Evolutionary conservation across 768 basidiomycete genomes (phyloP).

Genomic region (Guyanaporus albipodus): DNA sequence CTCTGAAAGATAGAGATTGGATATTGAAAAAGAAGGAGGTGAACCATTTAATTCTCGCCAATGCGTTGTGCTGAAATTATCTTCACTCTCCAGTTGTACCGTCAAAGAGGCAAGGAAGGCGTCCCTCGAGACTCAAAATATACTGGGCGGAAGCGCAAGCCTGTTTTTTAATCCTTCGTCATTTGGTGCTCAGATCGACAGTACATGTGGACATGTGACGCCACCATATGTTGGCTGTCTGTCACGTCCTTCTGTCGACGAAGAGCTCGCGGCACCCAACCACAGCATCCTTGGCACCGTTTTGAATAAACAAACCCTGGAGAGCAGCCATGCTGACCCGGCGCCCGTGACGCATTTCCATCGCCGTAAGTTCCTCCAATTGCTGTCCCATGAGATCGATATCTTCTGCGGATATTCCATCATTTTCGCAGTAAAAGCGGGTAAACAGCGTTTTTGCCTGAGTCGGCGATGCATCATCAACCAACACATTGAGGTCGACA

Average conservation of each 20-base stretch:
- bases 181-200: neutral
- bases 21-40: constrained; percentile 97
- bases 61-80: constrained; percentile 1
- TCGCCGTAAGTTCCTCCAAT: constrained; percentile 52
- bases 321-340: constrained; percentile 93
- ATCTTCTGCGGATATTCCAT: constrained; percentile 32
- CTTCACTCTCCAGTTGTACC: constrained; percentile 57
- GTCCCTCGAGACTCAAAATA: constrained; percentile 87
- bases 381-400: constrained; percentile 45
- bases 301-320: constrained; percentile 92
- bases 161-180: constrained; percentile 55
- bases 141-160: constrained; percentile 85
- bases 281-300: constrained; percentile 54
- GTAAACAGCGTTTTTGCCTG: constrained; percentile 79
- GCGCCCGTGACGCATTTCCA: constrained; percentile 48
- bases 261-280: constrained; percentile 44
- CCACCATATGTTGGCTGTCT: constrained; percentile 9
- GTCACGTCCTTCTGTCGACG: constrained; percentile 27
- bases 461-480: constrained; percentile 81
- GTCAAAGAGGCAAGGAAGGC: constrained; percentile 77
- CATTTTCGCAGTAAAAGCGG: constrained; percentile 70
- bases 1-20: constrained; percentile 81
- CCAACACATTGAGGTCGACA: constrained; percentile 78
- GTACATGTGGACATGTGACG: constrained; percentile 1
- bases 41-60: constrained; percentile 15